phyloP scores from a whole-genome alignment of 106 monocot species.

The Triglochin maritima region DNA sequence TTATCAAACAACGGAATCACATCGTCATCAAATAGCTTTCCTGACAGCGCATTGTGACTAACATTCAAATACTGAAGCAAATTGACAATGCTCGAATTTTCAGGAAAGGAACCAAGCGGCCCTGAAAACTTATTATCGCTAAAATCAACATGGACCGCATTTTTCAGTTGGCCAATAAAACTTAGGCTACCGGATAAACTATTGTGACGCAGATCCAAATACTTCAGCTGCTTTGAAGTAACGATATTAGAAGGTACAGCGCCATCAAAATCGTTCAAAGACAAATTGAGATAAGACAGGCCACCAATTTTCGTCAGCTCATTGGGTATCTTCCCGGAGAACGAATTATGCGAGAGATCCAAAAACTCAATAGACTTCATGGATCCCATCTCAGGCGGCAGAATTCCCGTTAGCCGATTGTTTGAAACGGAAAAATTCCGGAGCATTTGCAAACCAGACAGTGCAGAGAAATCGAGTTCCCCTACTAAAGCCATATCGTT shows the following conservation, averaged over 20 bases:
- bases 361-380: constrained; percentile 28
- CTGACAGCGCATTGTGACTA: constrained; percentile 58
- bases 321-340: constrained; percentile 35
- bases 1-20: constrained; percentile 46
- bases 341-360: constrained; percentile 48
- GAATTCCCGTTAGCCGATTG: constrained; percentile 37
- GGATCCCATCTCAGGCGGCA: constrained; percentile 29
- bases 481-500: constrained; percentile 33
- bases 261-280: constrained; percentile 39
- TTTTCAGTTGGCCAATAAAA: constrained; percentile 32
- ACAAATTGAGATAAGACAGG: constrained; percentile 50
- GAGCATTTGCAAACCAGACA: constrained; percentile 38
- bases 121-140: constrained; percentile 58
- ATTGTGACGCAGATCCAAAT: constrained; percentile 45
- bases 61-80: constrained; percentile 51
- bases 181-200: constrained; percentile 34
- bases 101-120: constrained; percentile 25
- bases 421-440: constrained; percentile 56
- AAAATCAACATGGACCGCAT: constrained; percentile 38
- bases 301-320: constrained; percentile 29
- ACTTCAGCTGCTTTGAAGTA: constrained; percentile 38
- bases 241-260: constrained; percentile 30
- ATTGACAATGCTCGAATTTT: constrained; percentile 30
- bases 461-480: constrained; percentile 31
- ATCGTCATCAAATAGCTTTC: constrained; percentile 32